Evolutionary conservation across 2,329 filamentous ascomycete genomes (phyloP).

Genomic region (Stemphylium lycopersici): DNA sequence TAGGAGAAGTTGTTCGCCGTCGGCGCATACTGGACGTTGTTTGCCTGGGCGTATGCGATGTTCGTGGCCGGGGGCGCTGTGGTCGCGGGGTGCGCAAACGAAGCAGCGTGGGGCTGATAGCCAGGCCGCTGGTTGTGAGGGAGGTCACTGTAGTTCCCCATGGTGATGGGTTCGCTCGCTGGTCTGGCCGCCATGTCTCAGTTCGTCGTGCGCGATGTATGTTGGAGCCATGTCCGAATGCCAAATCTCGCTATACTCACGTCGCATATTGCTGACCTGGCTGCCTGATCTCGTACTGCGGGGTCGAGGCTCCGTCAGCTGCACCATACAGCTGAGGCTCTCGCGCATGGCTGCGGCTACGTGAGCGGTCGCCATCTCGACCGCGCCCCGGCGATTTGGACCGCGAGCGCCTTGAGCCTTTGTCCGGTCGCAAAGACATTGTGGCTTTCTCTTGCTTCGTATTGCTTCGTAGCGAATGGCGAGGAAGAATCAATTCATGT

Average conservation of each 20-base stretch:
- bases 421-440: conserved; percentile 52
- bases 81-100: conserved; percentile 20
- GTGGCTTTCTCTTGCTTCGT: conserved; percentile 2
- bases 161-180: conserved; percentile 46
- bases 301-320: conserved; percentile 40
- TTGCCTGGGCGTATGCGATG: conserved; percentile 31
- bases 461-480: not conserved
- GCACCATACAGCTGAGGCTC: conserved; percentile 43
- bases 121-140: conserved; percentile 53
- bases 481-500: not conserved
- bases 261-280: conserved; percentile 43
- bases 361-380: conserved; percentile 48
- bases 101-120: conserved; percentile 31
- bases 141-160: conserved; percentile 53
- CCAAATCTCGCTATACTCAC: conserved; percentile 33
- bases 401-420: conserved; percentile 49
- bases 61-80: conserved; percentile 18
- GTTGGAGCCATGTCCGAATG: conserved; percentile 1
- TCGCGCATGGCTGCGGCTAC: conserved; percentile 49
- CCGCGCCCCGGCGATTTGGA: conserved; percentile 51
- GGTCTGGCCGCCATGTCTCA: conserved; percentile 45
- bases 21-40: conserved; percentile 42
- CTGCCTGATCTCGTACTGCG: conserved; percentile 51
- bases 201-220: conserved; percentile 17
- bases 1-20: conserved; percentile 37